These are phyloP conservation scores for Solanum raphanifolium DNA, from an alignment of 257 asterid species.

Conservation along the genomic window DNA sequence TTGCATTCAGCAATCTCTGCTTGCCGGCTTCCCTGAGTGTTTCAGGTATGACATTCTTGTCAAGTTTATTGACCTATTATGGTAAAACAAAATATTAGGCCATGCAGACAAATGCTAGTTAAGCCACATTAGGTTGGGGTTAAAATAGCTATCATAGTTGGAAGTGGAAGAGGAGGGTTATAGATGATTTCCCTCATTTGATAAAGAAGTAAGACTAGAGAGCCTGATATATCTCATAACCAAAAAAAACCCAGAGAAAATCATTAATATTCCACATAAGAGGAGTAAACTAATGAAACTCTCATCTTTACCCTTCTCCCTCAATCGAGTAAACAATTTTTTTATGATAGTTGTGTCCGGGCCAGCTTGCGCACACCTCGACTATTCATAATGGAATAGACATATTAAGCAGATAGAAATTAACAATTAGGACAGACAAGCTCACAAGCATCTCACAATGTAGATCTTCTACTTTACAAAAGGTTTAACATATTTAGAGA, in stretches of 20 bases:
- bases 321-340: neutral
- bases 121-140: neutral
- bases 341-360: neutral
- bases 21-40: constrained; percentile 61
- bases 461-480: neutral
- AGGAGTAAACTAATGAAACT: neutral
- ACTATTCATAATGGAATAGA: neutral
- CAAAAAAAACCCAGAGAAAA: neutral
- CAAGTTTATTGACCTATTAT: constrained; percentile 40
- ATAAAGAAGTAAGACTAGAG: neutral
- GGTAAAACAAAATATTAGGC: neutral
- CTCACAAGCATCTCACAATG: neutral
- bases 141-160: neutral
- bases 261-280: neutral
- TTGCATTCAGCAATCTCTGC: constrained; percentile 50
- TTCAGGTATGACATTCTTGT: constrained; percentile 58
- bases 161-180: neutral
- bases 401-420: neutral
- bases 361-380: neutral
- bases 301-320: neutral
- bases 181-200: neutral
- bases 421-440: neutral
- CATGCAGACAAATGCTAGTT: neutral
- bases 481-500: neutral
- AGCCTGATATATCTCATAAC: neutral